Evolutionary conservation across 495 filamentous ascomycete species (phyloP).

Genomic region (Penicillium waksmanii): DNA sequence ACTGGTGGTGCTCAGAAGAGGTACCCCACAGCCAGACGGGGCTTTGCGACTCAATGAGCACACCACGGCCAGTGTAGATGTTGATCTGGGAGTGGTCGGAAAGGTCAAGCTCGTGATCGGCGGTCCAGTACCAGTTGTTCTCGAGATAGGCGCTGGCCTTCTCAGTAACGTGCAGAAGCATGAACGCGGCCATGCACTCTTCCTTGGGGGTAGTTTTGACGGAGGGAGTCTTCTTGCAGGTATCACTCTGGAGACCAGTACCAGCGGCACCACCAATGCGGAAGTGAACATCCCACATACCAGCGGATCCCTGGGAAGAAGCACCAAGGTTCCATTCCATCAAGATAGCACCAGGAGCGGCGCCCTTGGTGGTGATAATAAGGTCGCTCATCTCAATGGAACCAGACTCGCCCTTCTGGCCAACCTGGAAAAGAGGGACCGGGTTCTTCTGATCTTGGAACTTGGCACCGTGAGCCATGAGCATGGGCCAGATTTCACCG

Average conservation of each 20-base stretch:
- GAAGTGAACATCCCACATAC: slow-evolving; percentile 92
- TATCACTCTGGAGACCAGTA: slow-evolving; percentile 76
- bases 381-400: slow-evolving; percentile 81
- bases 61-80: slow-evolving; percentile 88
- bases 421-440: slow-evolving; percentile 65
- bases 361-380: slow-evolving; percentile 62
- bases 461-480: slow-evolving; percentile 76
- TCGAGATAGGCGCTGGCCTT: slow-evolving; percentile 78
- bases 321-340: slow-evolving; percentile 88
- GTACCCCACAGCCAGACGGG: slow-evolving; percentile 73
- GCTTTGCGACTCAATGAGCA: slow-evolving; percentile 69
- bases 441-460: slow-evolving; percentile 77
- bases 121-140: slow-evolving; percentile 95
- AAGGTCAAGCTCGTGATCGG: slow-evolving; percentile 89
- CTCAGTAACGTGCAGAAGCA: slow-evolving; percentile 78
- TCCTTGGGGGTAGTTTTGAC: slow-evolving; percentile 55
- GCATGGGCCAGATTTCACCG: slow-evolving; percentile 89
- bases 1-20: slow-evolving; percentile 81
- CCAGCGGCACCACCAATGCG: slow-evolving; percentile 81
- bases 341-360: slow-evolving; percentile 84
- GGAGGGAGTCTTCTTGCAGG: slow-evolving; percentile 66
- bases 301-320: slow-evolving; percentile 66
- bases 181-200: slow-evolving; percentile 73
- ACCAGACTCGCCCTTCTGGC: slow-evolving; percentile 76
- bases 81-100: slow-evolving; percentile 80